Evolutionary conservation across 441 rosid species (phyloP), one percentile per base, ranked within the genome.

Genomic region (Erodium moschatum): DNA sequence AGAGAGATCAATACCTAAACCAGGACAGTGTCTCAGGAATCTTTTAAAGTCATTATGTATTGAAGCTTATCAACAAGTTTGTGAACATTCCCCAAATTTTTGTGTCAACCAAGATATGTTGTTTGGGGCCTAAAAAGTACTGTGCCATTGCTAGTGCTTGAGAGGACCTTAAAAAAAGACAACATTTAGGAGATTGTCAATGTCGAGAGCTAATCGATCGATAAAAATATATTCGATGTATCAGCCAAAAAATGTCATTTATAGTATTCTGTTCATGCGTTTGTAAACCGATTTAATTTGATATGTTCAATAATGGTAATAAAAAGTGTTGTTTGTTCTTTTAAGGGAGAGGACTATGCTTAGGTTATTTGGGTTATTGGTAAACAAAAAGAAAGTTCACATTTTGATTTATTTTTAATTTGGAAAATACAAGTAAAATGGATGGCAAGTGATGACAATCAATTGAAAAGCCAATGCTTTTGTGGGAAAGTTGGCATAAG

Each of bases 381-480:
- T 44, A 12, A 10, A 12, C 50, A 44, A 44, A 44, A 44, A 44
- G 50, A 44, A 12, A 44, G 50, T 44, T 44, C 13, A 10, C 4
- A 33, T 3, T 9, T 44, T 44, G 13, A 0, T 44, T 12, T 44
- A 44, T 44, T 44, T 44, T 44, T 42, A 42, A 7, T 42, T 42
- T 10, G 50, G 3, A 12, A 44, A 44, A 44, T 44, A 44, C 8
- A 44, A 44, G n/a, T 9, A 12, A 44, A 10, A 44, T 10, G 50
- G 50, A 12, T 10, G 13, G 50, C 50, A 44, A 44, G 50, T 10
- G 50, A 44, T 44, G n/a, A 44, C 50, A 44, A 33, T 33, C 13
- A 44, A 44, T 11, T 44, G 50, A 50, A 15, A 50, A 50, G 58
- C 58, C 58, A 50, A 50, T 50, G 18, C 58, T 50, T 50, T 50